Evolutionary conservation across 78 protist genomes (phyloP), one percentile per base, ranked within the genome.

Genomic region (Fonticula alba): DNA sequence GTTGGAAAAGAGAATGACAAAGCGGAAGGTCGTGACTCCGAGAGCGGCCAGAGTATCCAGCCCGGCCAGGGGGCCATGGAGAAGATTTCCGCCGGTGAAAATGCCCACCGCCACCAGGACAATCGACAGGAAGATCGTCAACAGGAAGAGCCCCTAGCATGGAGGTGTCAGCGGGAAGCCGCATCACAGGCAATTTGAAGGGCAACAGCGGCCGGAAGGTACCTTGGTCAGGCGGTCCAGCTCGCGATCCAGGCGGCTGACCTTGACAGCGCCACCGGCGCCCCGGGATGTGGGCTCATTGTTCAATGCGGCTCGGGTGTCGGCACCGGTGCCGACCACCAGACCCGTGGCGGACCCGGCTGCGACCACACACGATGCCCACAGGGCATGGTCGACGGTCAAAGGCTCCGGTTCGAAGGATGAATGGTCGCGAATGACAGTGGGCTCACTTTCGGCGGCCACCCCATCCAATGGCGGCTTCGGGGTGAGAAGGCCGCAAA

Each of bases 351-450:
- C 72, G 31, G 38, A 1, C 40, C 98, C 97, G 19, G 80, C 32
- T 7, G 97, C 95, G 32, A 94, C 68, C 17, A 91, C 94, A 31
- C 94, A 83, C 56, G 78, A 83, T n/a, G 92, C 75, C 98, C 98
- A 94, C 11, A 94, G 82, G 7, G 93, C 84, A 73, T 94, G 91
- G 10, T 90, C 96, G 9, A 91, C 73, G 50, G 66, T 72, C 27
- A 94, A 62, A 11, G 91, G 70, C 62, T 93, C 96, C n/a, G n/a
- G n/a, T 22, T 73, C 68, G n/a, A n/a, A n/a, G n/a, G n/a, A n/a
- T n/a, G n/a, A n/a, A n/a, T n/a, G n/a, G n/a, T n/a, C n/a, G n/a
- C n/a, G n/a, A n/a, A n/a, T n/a, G n/a, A n/a, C n/a, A n/a, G n/a
- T n/a, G n/a, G n/a, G n/a, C n/a, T n/a, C n/a, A n/a, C n/a, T n/a